Conservation (phyloP, 306 rosid genomes). For the Quillaja saponaria region DNA sequence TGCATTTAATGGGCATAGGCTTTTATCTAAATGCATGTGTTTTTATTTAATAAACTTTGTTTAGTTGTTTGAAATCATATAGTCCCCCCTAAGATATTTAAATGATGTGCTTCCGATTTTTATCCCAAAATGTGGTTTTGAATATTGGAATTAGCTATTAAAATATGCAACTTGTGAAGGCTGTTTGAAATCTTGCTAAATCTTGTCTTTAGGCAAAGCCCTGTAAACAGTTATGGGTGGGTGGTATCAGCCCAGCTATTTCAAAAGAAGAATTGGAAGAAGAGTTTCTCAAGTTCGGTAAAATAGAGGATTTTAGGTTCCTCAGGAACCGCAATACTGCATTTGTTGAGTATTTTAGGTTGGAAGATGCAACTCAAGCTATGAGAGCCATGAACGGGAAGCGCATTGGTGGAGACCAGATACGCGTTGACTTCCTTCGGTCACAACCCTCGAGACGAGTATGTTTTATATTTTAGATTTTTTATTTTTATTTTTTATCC, state of each 20-base stretch:
- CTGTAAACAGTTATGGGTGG: constrained; percentile 87
- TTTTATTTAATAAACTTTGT: no score
- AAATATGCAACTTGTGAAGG: constrained; percentile 1
- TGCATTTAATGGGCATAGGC: no score
- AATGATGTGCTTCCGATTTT: neutral
- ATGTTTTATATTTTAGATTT: constrained; percentile 32
- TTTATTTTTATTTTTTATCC: constrained; percentile 13
- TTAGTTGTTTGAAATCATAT: neutral
- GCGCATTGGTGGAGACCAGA: constrained; percentile 82
- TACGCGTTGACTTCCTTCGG: constrained; percentile 91
- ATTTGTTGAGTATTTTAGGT: constrained; percentile 72
- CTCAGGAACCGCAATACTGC: constrained; percentile 86
- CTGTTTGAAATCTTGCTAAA: constrained; percentile 29
- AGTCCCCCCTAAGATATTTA: neutral
- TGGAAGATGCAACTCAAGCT: constrained; percentile 90
- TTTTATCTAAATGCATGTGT: no score
- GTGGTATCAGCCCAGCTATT: constrained; percentile 84
- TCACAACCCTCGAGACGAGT: constrained; percentile 74
- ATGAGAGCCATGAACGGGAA: constrained; percentile 87
- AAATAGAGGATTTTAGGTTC: constrained; percentile 82
- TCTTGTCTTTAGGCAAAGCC: constrained; percentile 77
- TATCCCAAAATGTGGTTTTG: neutral
- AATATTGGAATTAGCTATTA: constrained; percentile 1
- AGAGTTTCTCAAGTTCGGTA: constrained; percentile 81
- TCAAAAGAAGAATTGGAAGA: constrained; percentile 81